These are phyloP conservation scores for Aureobasidium sp. DNA, from an alignment of 2,329 filamentous ascomycete species.

Conservation along the genomic window DNA sequence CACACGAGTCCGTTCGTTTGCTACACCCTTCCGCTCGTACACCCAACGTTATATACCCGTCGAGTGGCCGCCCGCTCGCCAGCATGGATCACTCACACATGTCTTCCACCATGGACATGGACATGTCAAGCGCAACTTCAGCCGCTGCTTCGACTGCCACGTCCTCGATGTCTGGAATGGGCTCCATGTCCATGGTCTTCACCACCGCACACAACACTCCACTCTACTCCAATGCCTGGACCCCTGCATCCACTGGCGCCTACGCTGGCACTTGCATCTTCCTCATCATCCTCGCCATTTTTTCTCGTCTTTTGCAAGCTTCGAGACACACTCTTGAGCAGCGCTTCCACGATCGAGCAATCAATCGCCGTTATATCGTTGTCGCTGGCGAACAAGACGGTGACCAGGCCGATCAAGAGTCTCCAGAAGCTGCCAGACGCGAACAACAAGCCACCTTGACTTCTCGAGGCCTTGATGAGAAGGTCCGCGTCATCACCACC, in stretches of 20 bases:
- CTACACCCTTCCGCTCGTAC: background rate
- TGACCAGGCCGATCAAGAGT: conserved; percentile 17
- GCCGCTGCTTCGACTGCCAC: conserved; percentile 9
- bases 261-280: conserved; percentile 94
- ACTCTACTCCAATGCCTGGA: conserved; percentile 65
- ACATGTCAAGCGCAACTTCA: conserved; percentile 8
- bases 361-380: conserved; percentile 69
- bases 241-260: conserved; percentile 58
- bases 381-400: conserved; percentile 55
- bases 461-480: conserved; percentile 73
- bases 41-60: background rate
- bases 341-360: conserved; percentile 65
- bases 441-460: conserved; percentile 60
- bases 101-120: conserved; percentile 16
- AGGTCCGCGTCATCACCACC: conserved; percentile 63
- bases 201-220: conserved; percentile 56
- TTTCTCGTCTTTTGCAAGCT: conserved; percentile 66
- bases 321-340: conserved; percentile 54
- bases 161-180: conserved; percentile 21
- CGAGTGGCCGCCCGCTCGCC: background rate
- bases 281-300: conserved; percentile 65
- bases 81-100: conserved; percentile 16
- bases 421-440: conserved; percentile 29
- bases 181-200: conserved; percentile 55
- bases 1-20: background rate